A percentile compares a stretch with the other conserved stretches of the same genome.
Evolutionary conservation across 2,329 filamentous ascomycete genomes (phyloP).

Genomic region (Ophiosphaerella narmari): DNA sequence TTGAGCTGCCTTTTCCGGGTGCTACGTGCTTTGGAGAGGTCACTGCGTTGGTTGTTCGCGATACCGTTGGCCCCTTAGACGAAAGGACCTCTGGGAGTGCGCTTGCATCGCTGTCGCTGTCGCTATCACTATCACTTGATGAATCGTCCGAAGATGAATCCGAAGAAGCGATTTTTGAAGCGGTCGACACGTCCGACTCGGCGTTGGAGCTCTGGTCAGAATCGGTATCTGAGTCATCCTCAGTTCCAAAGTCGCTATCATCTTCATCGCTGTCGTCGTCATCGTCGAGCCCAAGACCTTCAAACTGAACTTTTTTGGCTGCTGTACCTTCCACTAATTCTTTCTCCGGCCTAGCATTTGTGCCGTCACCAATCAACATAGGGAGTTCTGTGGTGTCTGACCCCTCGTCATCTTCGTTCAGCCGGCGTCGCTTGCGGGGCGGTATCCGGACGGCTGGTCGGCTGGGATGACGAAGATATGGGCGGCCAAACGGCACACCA

Average conservation of each 20-base stretch:
- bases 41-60: neutral
- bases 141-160: slow-evolving; percentile 18
- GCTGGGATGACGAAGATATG: slow-evolving; percentile 63
- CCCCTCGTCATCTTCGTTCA: slow-evolving; percentile 39
- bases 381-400: slow-evolving; percentile 9
- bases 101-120: slow-evolving; percentile 45
- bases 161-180: slow-evolving; percentile 11
- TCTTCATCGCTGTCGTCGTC: slow-evolving; percentile 27
- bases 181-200: slow-evolving; percentile 35
- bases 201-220: slow-evolving; percentile 17
- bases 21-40: slow-evolving; percentile 25
- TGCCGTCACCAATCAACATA: neutral
- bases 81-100: slow-evolving; percentile 28
- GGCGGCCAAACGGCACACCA: slow-evolving; percentile 80
- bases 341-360: neutral
- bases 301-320: slow-evolving; percentile 32
- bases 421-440: slow-evolving; percentile 67
- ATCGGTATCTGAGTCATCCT: slow-evolving; percentile 10
- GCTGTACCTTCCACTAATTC: neutral
- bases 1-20: slow-evolving; percentile 55
- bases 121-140: slow-evolving; percentile 35
- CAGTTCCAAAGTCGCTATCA: slow-evolving; percentile 33
- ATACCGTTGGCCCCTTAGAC: slow-evolving; percentile 18
- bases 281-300: slow-evolving; percentile 12
- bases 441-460: slow-evolving; percentile 74